Evolutionary conservation across 495 filamentous ascomycete species (phyloP), one percentile per base, ranked within the genome.

Genomic region (Trichoderma virens): DNA sequence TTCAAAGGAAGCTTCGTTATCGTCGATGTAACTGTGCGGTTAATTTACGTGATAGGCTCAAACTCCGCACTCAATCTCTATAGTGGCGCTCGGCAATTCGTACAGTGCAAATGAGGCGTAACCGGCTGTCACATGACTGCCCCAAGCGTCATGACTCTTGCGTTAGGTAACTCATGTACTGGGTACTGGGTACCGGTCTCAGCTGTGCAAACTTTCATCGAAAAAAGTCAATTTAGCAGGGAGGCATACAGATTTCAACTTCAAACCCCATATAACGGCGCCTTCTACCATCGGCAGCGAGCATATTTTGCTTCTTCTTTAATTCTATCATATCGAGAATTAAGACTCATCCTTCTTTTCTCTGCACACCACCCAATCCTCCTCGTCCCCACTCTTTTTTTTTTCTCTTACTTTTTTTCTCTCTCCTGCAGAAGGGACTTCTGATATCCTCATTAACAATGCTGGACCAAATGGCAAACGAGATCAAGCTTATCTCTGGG

Each of bases 401-500:
- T 20, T 45, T 7, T 16, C 14, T 20, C 16, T 18, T 13, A 28
- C 18, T 28, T 56, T 56, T 41, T 62, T 62, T 41, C 31, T 23
- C 34, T 41, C 60, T 35, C 43, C 43, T 47, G 43, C 43, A 47
- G 20, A 47, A 20, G 20, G 43, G 20, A 41, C 38, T 23, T 47
- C 43, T 47, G 43, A 16, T 45, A 35, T 18, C 39, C 20, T 43
- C 61, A n/a, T 28, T 31, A 23, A 23, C 65, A 65, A 76, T 76
- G 74, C 73, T 72, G 74, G 76, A 72, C 73, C 78, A 80, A 69
- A 81, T 81, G 79, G 78, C 79, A 64, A 98, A 98, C 83, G 93
- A 92, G 60, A 96, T 98, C 79, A 98, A 98, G 78, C 78, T 98
- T 67, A 84, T 98, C 73, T 94, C 93, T 70, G 93, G 93, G 69